Percentiles rank a stretch among this genome's conserved stretches.
These are phyloP conservation scores for Chlorella variabilis DNA, from an alignment of 163 green algal species.

Conservation along the genomic window DNA sequence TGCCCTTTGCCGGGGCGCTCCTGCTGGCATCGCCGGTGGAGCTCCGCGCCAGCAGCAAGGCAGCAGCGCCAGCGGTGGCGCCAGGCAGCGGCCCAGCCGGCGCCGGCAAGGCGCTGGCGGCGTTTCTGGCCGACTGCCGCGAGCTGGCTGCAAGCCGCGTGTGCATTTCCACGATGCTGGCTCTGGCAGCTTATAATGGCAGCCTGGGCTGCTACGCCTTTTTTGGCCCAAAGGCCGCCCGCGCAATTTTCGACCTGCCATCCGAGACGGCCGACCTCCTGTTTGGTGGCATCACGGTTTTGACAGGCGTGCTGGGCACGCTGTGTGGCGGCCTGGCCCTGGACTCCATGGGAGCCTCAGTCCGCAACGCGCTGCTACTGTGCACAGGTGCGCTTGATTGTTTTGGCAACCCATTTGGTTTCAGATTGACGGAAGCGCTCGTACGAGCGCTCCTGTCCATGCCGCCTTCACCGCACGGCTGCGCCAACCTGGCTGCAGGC, in stretches of 20 bases:
- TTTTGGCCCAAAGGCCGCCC: slow-evolving; percentile 55
- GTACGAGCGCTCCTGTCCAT: too few species aligned
- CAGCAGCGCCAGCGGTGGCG: background rate
- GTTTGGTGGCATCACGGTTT: slow-evolving; percentile 60
- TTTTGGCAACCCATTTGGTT: too few species aligned
- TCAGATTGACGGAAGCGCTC: too few species aligned
- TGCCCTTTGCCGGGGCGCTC: slow-evolving; percentile 7
- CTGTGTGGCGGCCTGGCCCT: slow-evolving; percentile 35
- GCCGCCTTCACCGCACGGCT: too few species aligned
- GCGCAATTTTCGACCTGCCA: slow-evolving; percentile 47
- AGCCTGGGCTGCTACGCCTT: slow-evolving; percentile 28
- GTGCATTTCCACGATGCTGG: slow-evolving; percentile 13
- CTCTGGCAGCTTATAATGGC: slow-evolving; percentile 23
- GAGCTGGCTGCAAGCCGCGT: background rate
- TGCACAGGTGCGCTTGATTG: slow-evolving; percentile 35
- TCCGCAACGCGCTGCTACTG: slow-evolving; percentile 33
- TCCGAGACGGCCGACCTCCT: slow-evolving; percentile 54
- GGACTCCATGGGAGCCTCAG: slow-evolving; percentile 17
- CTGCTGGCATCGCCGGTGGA: slow-evolving; percentile 19
- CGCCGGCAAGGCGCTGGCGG: background rate
- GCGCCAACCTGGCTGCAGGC: background rate
- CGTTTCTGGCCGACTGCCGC: background rate
- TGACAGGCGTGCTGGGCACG: slow-evolving; percentile 55
- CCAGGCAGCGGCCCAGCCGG: too few species aligned
- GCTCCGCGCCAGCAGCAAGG: slow-evolving; percentile 1